Evolutionary conservation across 164 flowering plant genomes (phyloP), one percentile per base, ranked within the genome.

Genomic region (Magnolia officinalis): DNA sequence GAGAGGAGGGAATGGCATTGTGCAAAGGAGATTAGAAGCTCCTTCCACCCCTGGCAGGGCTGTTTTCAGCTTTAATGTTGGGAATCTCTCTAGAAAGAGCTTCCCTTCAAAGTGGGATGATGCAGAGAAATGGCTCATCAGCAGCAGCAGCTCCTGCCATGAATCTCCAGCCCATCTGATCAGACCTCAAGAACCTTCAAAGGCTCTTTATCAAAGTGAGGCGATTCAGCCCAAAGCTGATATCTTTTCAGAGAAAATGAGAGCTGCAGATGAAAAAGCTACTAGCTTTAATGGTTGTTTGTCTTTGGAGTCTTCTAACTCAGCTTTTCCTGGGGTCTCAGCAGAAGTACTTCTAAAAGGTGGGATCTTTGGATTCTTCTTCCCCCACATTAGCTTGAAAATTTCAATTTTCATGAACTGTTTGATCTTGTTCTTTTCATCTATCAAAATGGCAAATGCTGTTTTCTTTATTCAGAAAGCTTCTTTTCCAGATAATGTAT

Each of bases 101-200:
- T 83, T 90, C 59, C 97, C 99, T 81, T 95, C 99, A 6, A 95
- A 95, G 76, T 95, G 98, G 99, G 98, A 92, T 78, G 93, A 95
- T 83, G 99, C 99, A 29, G 92, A 92, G 81, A 95, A 93, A 82
- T 95, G 99, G 99, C 85, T 95, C 29, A 83, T 85, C 8, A 85
- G 84, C 72, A 86, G 83, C 65, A 85, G 84, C 72, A 86, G 83
- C 65, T 83, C 93, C 75, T 85, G 89, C 83, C 85, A 90, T 78
- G 93, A 87, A 9, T 94, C 97, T 50, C 96, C 96, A 72, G 91
- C 88, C 63, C 91, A 88, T 80, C 20, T 75, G 2, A 79, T 78
- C 61, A 83, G 80, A 79, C 72, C 83, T 19, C 76, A 71, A 8
- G 85, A 83, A 11, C 52, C 84, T 52, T 78, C 85, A 58, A 89